Conservation (phyloP, 164 flowering plant genomes). For the Aristolochia californica region DNA sequence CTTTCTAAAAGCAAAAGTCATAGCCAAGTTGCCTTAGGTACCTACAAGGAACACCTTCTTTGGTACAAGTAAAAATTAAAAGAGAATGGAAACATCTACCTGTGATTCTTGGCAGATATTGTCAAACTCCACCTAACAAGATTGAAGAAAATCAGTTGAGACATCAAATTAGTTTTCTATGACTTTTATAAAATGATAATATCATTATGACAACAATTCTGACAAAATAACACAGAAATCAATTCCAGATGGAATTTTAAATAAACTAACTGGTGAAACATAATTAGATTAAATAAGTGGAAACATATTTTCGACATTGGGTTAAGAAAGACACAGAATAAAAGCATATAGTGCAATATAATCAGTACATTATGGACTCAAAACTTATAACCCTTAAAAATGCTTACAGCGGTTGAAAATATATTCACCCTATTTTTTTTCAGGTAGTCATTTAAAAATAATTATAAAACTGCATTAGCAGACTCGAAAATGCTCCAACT, state of each 20-base stretch:
- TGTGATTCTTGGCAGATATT: constrained; percentile 35
- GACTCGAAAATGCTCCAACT: not conserved
- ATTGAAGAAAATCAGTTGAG: constrained; percentile 7
- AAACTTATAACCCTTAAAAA: no score
- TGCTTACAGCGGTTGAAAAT: no score
- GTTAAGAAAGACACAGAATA: no score
- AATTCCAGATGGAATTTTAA: not conserved
- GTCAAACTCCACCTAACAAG: constrained; percentile 42
- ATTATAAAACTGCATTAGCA: not conserved
- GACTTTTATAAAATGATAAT: not conserved
- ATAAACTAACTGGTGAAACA: not conserved
- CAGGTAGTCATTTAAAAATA: not conserved
- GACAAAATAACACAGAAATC: not conserved
- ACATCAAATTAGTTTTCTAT: not conserved
- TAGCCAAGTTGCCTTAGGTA: not conserved
- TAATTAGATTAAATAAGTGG: not conserved
- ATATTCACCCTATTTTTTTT: not conserved
- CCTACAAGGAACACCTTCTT: not conserved
- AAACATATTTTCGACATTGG: not conserved
- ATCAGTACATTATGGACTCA: no score
- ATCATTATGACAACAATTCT: not conserved
- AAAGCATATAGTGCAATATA: no score
- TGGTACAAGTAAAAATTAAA: not conserved
- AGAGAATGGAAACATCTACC: constrained; percentile 16
- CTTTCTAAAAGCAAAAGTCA: no score